Conservation (phyloP, 805 yeast genomes). For the Henningerozyma blattae region DNA sequence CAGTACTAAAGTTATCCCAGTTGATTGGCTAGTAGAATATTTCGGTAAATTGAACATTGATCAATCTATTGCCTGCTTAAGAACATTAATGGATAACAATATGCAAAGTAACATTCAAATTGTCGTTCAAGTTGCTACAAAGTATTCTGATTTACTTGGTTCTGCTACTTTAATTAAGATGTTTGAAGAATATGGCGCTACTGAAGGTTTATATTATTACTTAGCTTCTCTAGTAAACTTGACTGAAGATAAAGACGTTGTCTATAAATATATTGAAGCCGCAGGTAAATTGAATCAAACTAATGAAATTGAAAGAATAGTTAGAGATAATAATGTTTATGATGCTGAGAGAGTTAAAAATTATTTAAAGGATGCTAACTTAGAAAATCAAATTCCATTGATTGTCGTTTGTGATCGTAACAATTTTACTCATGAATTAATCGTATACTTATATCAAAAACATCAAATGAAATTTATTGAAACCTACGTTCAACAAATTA, state of each 20-base stretch:
- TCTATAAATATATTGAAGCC: constrained; percentile 88
- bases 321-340: constrained; percentile 85
- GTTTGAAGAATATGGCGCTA: constrained; percentile 86
- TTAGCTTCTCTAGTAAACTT: constrained; percentile 86
- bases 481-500: constrained; percentile 95
- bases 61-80: constrained; percentile 78
- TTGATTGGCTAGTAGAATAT: constrained; percentile 87
- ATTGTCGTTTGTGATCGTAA: constrained; percentile 93
- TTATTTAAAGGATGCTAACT: constrained; percentile 84
- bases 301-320: constrained; percentile 92
- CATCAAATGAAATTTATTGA: constrained; percentile 94
- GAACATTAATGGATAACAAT: constrained; percentile 71
- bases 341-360: constrained; percentile 97
- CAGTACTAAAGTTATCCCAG: constrained; percentile 72
- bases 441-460: constrained; percentile 87
- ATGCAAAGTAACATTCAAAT: constrained; percentile 82
- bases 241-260: constrained; percentile 90
- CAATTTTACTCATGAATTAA: constrained; percentile 84
- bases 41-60: constrained; percentile 93
- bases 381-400: constrained; percentile 92
- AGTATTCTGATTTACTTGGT: constrained; percentile 89
- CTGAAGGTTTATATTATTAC: constrained; percentile 90
- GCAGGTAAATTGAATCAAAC: constrained; percentile 84
- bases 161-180: constrained; percentile 73
- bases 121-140: constrained; percentile 92